These are phyloP conservation scores for Copromyces sp. DNA, from an alignment of 495 filamentous ascomycete genomes.

Conservation along the genomic window DNA sequence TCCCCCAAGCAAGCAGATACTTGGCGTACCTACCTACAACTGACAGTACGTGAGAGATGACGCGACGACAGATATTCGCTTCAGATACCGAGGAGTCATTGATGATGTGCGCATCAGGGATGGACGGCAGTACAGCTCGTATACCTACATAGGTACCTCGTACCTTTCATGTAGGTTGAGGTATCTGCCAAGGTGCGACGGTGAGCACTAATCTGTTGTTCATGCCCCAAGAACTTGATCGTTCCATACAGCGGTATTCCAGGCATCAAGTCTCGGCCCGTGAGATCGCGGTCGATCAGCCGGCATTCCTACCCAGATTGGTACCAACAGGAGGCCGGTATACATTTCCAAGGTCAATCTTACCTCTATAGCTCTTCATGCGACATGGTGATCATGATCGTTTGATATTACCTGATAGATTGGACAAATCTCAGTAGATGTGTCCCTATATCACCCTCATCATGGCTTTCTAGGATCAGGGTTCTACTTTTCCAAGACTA, in stretches of 20 bases:
- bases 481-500: neutral
- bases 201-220: neutral
- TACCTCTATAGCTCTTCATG: neutral
- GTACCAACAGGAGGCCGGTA: neutral
- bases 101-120: neutral
- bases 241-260: neutral
- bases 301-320: neutral
- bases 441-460: neutral
- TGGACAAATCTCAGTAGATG: neutral
- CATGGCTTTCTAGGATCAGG: neutral
- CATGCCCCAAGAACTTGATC: neutral
- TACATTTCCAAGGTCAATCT: neutral
- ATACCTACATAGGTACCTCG: neutral
- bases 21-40: neutral
- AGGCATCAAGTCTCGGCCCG: neutral
- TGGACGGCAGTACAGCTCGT: neutral
- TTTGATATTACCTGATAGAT: neutral
- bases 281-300: neutral
- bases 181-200: neutral
- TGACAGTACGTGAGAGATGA: neutral
- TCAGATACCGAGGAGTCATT: neutral
- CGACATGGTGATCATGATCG: neutral
- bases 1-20: neutral
- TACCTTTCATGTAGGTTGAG: neutral
- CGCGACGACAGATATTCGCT: neutral